These are phyloP conservation scores for Termitomyces bulborhizus DNA, from an alignment of 768 basidiomycete species.

Conservation along the genomic window DNA sequence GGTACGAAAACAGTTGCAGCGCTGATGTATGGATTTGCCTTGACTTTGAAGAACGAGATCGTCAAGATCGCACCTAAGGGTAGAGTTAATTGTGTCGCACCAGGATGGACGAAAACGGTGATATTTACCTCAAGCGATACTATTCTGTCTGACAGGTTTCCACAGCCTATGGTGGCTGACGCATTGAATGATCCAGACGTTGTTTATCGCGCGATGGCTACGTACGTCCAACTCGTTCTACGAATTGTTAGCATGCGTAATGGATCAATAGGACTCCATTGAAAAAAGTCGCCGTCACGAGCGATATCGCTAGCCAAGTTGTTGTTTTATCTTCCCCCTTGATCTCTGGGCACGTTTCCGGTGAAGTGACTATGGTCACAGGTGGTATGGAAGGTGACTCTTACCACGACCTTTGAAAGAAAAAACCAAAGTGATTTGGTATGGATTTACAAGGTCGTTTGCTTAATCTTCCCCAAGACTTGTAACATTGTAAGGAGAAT, in stretches of 20 bases:
- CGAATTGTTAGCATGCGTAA: neutral
- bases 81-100: constrained; percentile 65
- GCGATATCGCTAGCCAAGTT: constrained; percentile 63
- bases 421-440: neutral
- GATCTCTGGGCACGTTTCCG: constrained; percentile 66
- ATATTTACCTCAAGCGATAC: neutral
- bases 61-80: constrained; percentile 67
- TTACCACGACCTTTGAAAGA: neutral
- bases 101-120: constrained; percentile 61
- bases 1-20: constrained; percentile 25
- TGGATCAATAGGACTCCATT: constrained; percentile 48
- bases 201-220: constrained; percentile 56
- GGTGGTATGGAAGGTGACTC: constrained; percentile 73
- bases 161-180: constrained; percentile 48
- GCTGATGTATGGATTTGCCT: constrained; percentile 67
- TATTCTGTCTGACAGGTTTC: neutral
- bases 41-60: constrained; percentile 75
- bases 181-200: constrained; percentile 49
- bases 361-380: constrained; percentile 63
- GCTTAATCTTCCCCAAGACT: constrained; percentile 22
- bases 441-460: constrained; percentile 21
- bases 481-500: neutral
- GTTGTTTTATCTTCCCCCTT: constrained; percentile 51
- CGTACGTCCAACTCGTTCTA: constrained; percentile 33
- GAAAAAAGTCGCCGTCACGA: constrained; percentile 57